phyloP scores from a whole-genome alignment of 257 asterid species.

The Nicotiana attenuata region DNA sequence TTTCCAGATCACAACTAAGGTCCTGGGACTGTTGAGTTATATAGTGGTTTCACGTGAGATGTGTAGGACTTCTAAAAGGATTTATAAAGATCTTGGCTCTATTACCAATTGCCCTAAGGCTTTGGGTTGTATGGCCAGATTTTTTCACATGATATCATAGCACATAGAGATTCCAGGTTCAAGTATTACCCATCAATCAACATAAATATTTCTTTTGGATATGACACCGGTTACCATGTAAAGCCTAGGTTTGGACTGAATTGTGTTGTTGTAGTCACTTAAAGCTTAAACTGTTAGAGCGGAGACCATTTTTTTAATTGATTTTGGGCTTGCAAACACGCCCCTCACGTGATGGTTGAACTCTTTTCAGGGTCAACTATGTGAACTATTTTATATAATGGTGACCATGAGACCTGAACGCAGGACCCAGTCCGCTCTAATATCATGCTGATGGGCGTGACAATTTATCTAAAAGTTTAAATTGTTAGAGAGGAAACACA shows the following conservation, averaged over 20 bases:
- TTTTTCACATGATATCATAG: not conserved
- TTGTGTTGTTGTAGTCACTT: not conserved
- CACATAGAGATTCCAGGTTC: not conserved
- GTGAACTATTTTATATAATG: not conserved
- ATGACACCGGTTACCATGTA: not conserved
- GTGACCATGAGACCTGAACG: not conserved
- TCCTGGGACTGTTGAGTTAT: conserved; percentile 1
- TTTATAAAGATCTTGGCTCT: not conserved
- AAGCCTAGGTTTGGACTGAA: not conserved
- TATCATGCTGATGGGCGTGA: not conserved
- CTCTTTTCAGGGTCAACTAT: not conserved
- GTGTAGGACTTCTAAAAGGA: not conserved
- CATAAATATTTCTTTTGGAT: not conserved
- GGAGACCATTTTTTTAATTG: not conserved
- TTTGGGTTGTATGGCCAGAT: not conserved
- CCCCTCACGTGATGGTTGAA: not conserved
- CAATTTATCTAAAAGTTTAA: not conserved
- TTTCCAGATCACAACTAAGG: not conserved
- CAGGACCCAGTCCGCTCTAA: not conserved
- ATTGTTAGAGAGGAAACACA: not conserved
- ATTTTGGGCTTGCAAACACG: not conserved
- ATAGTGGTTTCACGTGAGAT: not conserved
- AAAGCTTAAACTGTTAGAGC: not conserved
- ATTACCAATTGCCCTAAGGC: not conserved
- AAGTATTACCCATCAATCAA: not conserved